These are phyloP conservation scores for Anthracocystis walkeri DNA, from an alignment of 1,284 basidiomycete species.

Conservation along the genomic window DNA sequence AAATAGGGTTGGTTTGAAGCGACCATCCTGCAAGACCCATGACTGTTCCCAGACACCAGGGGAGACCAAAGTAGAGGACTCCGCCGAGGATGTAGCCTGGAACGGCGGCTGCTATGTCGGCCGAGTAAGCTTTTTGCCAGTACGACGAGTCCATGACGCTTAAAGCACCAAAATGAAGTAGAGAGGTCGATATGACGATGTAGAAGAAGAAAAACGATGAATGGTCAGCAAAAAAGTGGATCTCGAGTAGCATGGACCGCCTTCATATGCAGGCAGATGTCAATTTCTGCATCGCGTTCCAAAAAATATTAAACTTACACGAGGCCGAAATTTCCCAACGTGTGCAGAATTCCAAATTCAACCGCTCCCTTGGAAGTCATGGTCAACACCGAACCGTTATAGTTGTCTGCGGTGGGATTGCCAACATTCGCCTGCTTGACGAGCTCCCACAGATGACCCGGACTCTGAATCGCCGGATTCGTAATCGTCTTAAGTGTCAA, in stretches of 20 bases:
- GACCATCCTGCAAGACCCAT: slow-evolving; percentile 56
- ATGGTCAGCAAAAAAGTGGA: background rate
- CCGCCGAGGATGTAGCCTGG: slow-evolving; percentile 63
- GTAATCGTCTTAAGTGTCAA: slow-evolving; percentile 60
- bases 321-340: slow-evolving; percentile 62
- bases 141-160: slow-evolving; percentile 54
- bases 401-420: slow-evolving; percentile 74
- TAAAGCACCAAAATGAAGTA: too few species aligned
- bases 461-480: slow-evolving; percentile 34
- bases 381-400: slow-evolving; percentile 77
- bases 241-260: too few species aligned
- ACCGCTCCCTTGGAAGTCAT: slow-evolving; percentile 82
- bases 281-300: background rate
- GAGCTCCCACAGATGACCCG: slow-evolving; percentile 54
- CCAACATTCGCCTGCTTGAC: slow-evolving; percentile 30
- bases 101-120: slow-evolving; percentile 57
- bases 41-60: slow-evolving; percentile 60
- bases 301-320: slow-evolving; percentile 29
- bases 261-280: background rate
- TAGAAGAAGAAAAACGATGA: background rate
- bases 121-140: slow-evolving; percentile 65
- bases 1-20: slow-evolving; percentile 52
- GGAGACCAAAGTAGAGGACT: slow-evolving; percentile 64
- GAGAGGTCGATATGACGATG: background rate
- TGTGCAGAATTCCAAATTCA: slow-evolving; percentile 62